Base-by-base conservation (phyloP, 2,329 filamentous ascomycete genomes). In the Passalora sequoiae region DNA sequence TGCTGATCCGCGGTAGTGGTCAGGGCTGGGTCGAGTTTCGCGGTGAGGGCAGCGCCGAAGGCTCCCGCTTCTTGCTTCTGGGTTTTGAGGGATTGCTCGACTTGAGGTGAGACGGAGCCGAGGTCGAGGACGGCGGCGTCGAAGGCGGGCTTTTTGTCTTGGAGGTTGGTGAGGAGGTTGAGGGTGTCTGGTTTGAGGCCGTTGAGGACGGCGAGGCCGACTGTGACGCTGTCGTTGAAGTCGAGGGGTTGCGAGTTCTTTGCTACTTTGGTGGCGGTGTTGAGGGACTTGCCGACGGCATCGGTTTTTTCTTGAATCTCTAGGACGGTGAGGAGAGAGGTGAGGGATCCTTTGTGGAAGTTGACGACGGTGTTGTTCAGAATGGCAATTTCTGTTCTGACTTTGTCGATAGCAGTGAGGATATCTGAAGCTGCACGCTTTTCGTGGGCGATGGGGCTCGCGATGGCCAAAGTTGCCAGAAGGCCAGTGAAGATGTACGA, bases 341-440 rank as follows among this genome's bases (percentile, higher is more conserved):
- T 38, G 28, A 47, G 36, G 35, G 47, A 44, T 17, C 46, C 50
- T 22, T 49, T 24, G 33, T 47, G 40, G 50, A 53, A 48, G 4
- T 17, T 22, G 19, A 24, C 41, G 4, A 41, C n/a, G 22, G 38
- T 45, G 24, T 29, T 36, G 25, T 45, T 51, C 22, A 53, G 30
- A 12, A 42, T 47, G 10, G 29, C 37, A 30, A 53, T 40, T 6
- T 49, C 47, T 37, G 44, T 42, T 9, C 40, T 36, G 30, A 53
- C 43, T 17, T 43, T 44, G 20, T 46, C 30, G 29, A 51, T 43
- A 6, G 50, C 43, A 12, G 35, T 27, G 27, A 35, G 22, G 28
- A 53, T 51, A 35, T 29, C 42, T 5, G 44, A 42, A 29, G 40
- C 47, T 22, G 46, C 47, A 22, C 47, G 47, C 29, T 47, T 50